Evolutionary conservation across 805 yeast species (phyloP).

Genomic region (Nakazawaea anatomiae): DNA sequence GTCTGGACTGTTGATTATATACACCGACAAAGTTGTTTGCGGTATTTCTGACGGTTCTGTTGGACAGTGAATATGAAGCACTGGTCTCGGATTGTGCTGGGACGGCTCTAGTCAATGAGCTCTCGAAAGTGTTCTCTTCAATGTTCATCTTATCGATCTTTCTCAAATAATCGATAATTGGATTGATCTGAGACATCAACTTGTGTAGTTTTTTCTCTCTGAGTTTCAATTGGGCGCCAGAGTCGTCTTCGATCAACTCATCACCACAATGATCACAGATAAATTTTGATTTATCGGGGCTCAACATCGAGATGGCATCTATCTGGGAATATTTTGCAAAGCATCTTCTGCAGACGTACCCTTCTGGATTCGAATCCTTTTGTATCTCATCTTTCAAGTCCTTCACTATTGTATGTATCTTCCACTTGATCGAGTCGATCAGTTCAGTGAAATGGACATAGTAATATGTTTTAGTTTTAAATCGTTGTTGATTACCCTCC

Average conservation of each 20-base stretch:
- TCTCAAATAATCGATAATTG: constrained; percentile 76
- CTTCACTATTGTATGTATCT: constrained; percentile 81
- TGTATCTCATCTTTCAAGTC: constrained; percentile 76
- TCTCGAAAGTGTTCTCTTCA: constrained; percentile 87
- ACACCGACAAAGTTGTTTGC: constrained; percentile 16
- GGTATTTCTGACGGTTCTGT: constrained; percentile 24
- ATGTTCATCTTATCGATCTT: constrained; percentile 73
- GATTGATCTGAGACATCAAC: constrained; percentile 85
- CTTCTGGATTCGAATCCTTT: constrained; percentile 85
- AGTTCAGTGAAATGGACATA: constrained; percentile 90
- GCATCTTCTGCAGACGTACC: constrained; percentile 87
- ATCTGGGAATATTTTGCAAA: constrained; percentile 73
- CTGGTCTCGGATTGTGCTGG: constrained; percentile 73
- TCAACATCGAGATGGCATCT: constrained; percentile 79
- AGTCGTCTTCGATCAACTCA: constrained; percentile 78
- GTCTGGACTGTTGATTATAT: constrained; percentile 26
- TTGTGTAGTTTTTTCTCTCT: constrained; percentile 78
- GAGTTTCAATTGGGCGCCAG: constrained; percentile 72
- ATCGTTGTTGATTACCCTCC: constrained; percentile 57
- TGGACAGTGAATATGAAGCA: constrained; percentile 64
- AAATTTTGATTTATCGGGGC: constrained; percentile 76
- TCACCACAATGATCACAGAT: constrained; percentile 81
- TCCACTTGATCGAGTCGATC: constrained; percentile 94
- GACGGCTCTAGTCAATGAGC: constrained; percentile 71
- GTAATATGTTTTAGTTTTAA: constrained; percentile 73